Base-by-base conservation (phyloP, 495 filamentous ascomycete genomes). In the Apodospora peruviana region DNA sequence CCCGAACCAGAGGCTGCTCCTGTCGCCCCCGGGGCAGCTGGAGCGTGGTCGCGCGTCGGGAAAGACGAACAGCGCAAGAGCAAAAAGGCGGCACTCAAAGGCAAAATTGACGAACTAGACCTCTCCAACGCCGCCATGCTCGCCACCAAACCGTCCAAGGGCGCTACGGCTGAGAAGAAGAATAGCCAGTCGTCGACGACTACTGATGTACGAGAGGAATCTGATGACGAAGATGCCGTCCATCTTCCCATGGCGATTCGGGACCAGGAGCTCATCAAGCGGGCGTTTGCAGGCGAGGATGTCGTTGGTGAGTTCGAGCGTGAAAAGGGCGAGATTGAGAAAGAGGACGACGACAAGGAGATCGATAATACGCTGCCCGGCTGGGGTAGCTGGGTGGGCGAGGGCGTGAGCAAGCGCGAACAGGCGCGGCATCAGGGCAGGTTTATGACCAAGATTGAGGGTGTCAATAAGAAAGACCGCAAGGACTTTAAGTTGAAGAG, bases 211-310 rank as follows among this genome's bases (percentile, higher is more conserved):
- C 58, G 62, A 1, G 57, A 62, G 8, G 67, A 73, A 16, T 68
- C 72, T 41, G 80, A 81, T 24, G 78, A 80, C 45, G 84, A 85
- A 25, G 72, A 70, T 17, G 80, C 75, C 18, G 68, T 78, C 25
- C 70, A 76, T 27, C 56, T 75, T 4, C 82, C 84, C 1, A 76
- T 87, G 39, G 76, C 84, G 22, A 77, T 87, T 37, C 83, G 81
- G 50, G 90, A 95, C 57, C 81, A 90, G 50, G 84, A 90, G 36
- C 79, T 96, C 38, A 82, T 94, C 49, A 84, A 86, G 61, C 74
- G 79, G 53, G 93, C 90, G 8, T 96, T 97, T 64, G 93, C 90
- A 1, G 90, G 88, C 4, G 85, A 93, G 55, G 87, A 95, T 60
- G 89, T 94, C n/a, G 81, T 85, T 1, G 78, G 78, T 27, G 84